A percentile compares a stretch with the other conserved stretches of the same genome.
phyloP scores from a whole-genome alignment of 2,329 filamentous ascomycete genomes.

The Raffaelea albimanens region DNA sequence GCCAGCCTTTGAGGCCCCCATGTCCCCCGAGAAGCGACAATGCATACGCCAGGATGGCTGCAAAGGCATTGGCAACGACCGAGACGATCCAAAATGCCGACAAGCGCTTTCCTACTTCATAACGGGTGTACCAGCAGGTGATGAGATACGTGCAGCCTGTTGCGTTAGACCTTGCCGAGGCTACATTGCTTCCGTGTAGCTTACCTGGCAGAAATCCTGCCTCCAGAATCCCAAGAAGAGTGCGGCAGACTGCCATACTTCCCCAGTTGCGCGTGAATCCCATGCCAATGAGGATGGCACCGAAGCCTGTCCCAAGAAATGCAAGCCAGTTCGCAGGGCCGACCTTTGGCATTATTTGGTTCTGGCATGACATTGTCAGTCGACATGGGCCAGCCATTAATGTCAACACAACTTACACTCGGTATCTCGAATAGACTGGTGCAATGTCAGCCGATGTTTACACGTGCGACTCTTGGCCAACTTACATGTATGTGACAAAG shows the following conservation, averaged over 20 bases:
- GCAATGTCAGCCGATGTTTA: no score
- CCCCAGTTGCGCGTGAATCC: constrained; percentile 47
- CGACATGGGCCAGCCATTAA: constrained; percentile 60
- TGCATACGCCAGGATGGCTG: constrained; percentile 62
- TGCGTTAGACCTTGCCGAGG: no score
- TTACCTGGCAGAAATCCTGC: constrained; percentile 63
- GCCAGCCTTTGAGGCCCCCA: constrained; percentile 37
- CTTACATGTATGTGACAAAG: constrained; percentile 67
- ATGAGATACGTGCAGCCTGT: constrained; percentile 62
- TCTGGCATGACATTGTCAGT: no score
- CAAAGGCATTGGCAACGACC: constrained; percentile 54
- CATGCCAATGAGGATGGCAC: constrained; percentile 53
- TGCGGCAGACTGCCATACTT: constrained; percentile 43
- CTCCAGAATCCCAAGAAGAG: constrained; percentile 55
- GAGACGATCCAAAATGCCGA: constrained; percentile 61
- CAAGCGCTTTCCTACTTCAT: constrained; percentile 63
- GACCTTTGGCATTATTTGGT: constrained; percentile 57
- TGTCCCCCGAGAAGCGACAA: constrained; percentile 55
- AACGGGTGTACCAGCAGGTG: constrained; percentile 64
- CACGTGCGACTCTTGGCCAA: no score
- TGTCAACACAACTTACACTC: no score
- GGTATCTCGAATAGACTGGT: no score
- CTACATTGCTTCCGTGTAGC: no score
- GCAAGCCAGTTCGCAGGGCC: constrained; percentile 51
- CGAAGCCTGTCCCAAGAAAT: constrained; percentile 48